Evolutionary conservation across 108 stramenopile genomes (phyloP).

Genomic region (Skeletonema costatum): DNA sequence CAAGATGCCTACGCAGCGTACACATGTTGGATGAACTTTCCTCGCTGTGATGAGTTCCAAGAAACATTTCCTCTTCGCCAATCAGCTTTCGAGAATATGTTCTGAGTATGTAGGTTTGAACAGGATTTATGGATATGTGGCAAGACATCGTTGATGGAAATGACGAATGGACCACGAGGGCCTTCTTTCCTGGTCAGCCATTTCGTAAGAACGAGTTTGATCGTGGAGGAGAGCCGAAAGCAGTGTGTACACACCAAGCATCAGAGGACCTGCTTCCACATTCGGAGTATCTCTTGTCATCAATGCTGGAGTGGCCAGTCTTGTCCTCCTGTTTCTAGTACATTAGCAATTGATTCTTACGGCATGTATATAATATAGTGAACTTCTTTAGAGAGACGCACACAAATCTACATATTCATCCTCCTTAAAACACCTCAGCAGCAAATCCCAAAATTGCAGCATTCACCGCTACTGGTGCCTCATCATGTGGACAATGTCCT

Average conservation of each 20-base stretch:
- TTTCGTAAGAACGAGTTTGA: constrained; percentile 41
- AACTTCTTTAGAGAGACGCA: too few species aligned
- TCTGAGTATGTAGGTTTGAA: constrained; percentile 39
- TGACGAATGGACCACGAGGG: constrained; percentile 11
- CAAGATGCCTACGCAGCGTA: constrained; percentile 39
- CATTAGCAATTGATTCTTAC: not conserved
- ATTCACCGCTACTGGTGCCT: constrained; percentile 90
- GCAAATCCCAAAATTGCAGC: constrained; percentile 80
- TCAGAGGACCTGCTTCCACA: constrained; percentile 19
- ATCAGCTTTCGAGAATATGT: constrained; percentile 43
- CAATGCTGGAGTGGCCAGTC: not conserved
- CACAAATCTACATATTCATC: not conserved
- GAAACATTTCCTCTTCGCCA: constrained; percentile 42
- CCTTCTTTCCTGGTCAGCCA: constrained; percentile 44
- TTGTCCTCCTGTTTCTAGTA: not conserved
- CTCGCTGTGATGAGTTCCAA: constrained; percentile 40
- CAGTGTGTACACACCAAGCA: constrained; percentile 49
- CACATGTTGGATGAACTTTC: constrained; percentile 46
- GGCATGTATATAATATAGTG: too few species aligned
- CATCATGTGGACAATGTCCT: constrained; percentile 96
- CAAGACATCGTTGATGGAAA: constrained; percentile 28
- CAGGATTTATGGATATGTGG: constrained; percentile 34
- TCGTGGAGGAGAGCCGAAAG: constrained; percentile 8
- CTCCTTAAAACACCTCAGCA: constrained; percentile 20
- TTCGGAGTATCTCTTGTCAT: not conserved